These are phyloP conservation scores for Luffa aegyptiaca DNA, from an alignment of 306 rosid species.

Conservation along the genomic window DNA sequence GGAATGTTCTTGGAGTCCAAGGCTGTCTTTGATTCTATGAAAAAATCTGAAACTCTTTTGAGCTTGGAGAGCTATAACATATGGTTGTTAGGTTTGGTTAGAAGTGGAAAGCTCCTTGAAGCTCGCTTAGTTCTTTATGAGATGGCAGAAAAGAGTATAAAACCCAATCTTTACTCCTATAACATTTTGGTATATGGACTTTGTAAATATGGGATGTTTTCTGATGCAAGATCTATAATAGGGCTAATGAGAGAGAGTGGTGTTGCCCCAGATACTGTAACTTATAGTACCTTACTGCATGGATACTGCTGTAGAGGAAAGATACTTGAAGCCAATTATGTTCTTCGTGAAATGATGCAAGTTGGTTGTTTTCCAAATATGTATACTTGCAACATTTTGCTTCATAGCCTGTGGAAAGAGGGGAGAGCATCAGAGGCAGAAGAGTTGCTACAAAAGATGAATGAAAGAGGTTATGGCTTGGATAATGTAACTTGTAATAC, in stretches of 20 bases:
- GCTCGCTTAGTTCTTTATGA: constrained; percentile 55
- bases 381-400: constrained; percentile 72
- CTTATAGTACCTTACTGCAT: constrained; percentile 61
- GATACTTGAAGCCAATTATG: constrained; percentile 56
- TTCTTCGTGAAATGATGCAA: constrained; percentile 63
- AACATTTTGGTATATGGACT: constrained; percentile 72
- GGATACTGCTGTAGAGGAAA: constrained; percentile 72
- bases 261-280: constrained; percentile 51
- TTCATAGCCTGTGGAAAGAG: constrained; percentile 87
- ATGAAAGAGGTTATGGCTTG: constrained; percentile 50
- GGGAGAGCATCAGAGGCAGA: constrained; percentile 73
- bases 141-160: constrained; percentile 48
- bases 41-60: constrained; percentile 21
- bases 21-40: constrained; percentile 57
- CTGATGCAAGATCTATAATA: constrained; percentile 60
- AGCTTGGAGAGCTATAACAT: constrained; percentile 58
- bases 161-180: constrained; percentile 53
- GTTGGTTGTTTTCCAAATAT: constrained; percentile 61
- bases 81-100: constrained; percentile 65
- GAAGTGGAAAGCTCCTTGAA: constrained; percentile 50
- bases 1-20: constrained; percentile 73
- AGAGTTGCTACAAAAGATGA: constrained; percentile 68
- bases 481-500: constrained; percentile 83
- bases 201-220: constrained; percentile 55
- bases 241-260: constrained; percentile 48